Base-by-base conservation (phyloP, 2,329 filamentous ascomycete species). In the Immersiporthe knoxdaviesiana region DNA sequence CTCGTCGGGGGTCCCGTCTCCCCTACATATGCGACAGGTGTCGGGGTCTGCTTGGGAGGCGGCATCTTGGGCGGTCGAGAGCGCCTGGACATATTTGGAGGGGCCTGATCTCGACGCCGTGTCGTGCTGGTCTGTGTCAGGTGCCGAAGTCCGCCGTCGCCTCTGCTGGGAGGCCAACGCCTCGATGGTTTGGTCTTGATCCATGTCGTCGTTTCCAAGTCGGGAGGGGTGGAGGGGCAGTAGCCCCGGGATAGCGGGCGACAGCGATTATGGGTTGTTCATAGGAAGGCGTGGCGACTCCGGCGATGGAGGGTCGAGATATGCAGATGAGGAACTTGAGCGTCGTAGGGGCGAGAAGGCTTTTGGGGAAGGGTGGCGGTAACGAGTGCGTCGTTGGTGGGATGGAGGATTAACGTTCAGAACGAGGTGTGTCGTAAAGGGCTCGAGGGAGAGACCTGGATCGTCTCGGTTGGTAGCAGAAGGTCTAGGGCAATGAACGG, bases 11-110 rank as follows among this genome's bases (percentile, higher is more conserved):
- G 91, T 92, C 67, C 88, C 93, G 80, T 99, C 97, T 65, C 93
- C 93, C 74, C 97, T 89, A 81, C 96, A 99, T 84, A 99, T 99
- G 71, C 96, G 91, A 83, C 96, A 99, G n/a, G 94, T 97, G 77
- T 97, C 92, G 68, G 86, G 85, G 67, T 92, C 90, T 44, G 71
- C 24, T 24, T 68, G 67, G 11, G 67, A 71, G 39, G 56, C 64
- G n/a, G 65, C 62, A 65, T 71, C 67, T 18, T 71, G 70, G 5
- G 65, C 44, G 44, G 63, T 41, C 39, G 61, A 63, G 8, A 18
- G n/a, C 14, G 61, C n/a, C 61, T 50, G 61, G 14, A 41, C 3
- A 54, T 41, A 11, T 18, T 47, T 66, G 16, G 69, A 67, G 21
- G 65, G 65, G 4, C 7, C 30, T 10, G 60, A 54, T 44, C 64